phyloP scores from a whole-genome alignment of 2,329 filamentous ascomycete species.

The Phyllosticta capitalensis region DNA sequence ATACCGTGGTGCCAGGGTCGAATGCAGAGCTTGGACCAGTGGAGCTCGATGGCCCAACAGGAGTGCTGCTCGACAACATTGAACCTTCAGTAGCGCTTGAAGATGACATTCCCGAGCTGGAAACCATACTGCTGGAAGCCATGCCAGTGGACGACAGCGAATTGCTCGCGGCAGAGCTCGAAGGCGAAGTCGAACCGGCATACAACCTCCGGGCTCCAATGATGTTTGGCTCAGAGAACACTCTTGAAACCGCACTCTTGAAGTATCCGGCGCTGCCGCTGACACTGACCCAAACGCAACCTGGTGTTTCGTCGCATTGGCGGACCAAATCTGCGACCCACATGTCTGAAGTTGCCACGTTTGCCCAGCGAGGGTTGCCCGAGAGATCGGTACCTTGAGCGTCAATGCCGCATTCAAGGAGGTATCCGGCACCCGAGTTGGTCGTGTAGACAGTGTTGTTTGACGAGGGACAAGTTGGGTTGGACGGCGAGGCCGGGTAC shows the following conservation, averaged over 20 bases:
- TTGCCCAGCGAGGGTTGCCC: conserved; percentile 1
- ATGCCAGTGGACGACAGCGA: background rate
- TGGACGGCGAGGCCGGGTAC: background rate
- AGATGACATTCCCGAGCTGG: too few species aligned
- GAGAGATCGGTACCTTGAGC: background rate
- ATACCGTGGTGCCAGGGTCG: too few species aligned
- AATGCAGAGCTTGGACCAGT: too few species aligned
- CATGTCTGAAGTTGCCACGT: background rate
- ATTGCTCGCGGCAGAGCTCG: background rate
- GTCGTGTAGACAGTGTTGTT: background rate
- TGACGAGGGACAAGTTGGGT: background rate
- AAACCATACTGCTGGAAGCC: background rate
- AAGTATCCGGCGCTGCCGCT: background rate
- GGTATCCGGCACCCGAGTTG: background rate
- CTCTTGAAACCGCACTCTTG: background rate
- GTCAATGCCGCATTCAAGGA: background rate
- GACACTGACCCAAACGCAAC: background rate
- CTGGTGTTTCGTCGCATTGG: background rate
- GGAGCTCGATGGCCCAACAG: too few species aligned
- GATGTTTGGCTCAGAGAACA: background rate
- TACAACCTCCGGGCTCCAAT: background rate
- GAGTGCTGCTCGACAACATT: too few species aligned
- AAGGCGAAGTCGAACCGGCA: background rate
- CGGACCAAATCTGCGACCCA: background rate
- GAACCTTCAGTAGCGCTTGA: too few species aligned